A percentile compares a stretch with the other conserved stretches of the same genome.
Conservation (phyloP, 441 rosid species). For the Theobroma grandiflorum region DNA sequence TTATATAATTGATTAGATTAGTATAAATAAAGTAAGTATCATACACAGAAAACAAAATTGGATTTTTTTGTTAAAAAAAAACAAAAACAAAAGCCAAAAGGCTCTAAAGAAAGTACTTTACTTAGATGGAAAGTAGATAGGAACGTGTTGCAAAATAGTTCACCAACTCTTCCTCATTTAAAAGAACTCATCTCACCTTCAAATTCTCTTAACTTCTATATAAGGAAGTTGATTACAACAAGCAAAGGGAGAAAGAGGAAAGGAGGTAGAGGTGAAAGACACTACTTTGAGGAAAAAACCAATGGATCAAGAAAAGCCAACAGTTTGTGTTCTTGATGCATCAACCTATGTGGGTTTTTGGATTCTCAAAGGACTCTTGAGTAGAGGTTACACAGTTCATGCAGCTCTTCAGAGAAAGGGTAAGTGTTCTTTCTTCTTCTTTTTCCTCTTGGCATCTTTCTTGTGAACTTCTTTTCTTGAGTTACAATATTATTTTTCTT, state of each 20-base stretch:
- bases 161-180: constrained; percentile 64
- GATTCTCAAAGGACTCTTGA: constrained; percentile 69
- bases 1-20: no score
- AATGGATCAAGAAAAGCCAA: constrained; percentile 50
- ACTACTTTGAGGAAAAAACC: background rate
- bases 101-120: constrained; percentile 7
- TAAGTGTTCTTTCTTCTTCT: constrained; percentile 11
- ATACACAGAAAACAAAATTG: no score
- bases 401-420: constrained; percentile 76
- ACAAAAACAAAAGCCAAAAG: no score
- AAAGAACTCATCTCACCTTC: constrained; percentile 31
- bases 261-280: background rate
- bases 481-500: background rate
- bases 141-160: constrained; percentile 63
- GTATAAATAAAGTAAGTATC: no score
- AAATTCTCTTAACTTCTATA: constrained; percentile 33
- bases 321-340: constrained; percentile 84
- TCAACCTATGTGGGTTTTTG: constrained; percentile 86
- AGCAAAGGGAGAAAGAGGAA: background rate
- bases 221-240: constrained; percentile 11
- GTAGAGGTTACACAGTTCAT: constrained; percentile 74
- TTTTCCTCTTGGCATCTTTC: background rate
- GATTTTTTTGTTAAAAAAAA: background rate
- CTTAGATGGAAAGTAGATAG: constrained; percentile 42
- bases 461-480: background rate